Conservation (phyloP, 139 green algal species). For the Asterochloris erici region DNA sequence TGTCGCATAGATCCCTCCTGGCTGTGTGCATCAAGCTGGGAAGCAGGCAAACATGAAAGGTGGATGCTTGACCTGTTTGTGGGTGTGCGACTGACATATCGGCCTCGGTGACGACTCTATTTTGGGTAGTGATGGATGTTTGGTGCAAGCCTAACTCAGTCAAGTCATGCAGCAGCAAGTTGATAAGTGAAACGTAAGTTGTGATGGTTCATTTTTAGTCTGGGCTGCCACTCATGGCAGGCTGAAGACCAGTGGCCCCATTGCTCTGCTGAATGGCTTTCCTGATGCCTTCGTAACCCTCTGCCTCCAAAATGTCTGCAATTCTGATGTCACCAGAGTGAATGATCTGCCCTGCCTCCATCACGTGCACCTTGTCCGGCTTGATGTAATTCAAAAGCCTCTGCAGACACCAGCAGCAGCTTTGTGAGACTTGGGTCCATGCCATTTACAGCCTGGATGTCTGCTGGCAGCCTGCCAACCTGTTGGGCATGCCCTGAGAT, state of each 20-base stretch:
- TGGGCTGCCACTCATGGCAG: slow-evolving; percentile 10
- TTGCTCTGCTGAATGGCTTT: slow-evolving; percentile 14
- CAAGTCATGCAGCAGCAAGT: too few relatives aligned
- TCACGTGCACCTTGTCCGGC: slow-evolving; percentile 78
- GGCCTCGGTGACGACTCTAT: too few relatives aligned
- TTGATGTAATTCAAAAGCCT: slow-evolving; percentile 78
- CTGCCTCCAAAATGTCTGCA: slow-evolving; percentile 58
- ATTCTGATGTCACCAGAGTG: slow-evolving; percentile 57
- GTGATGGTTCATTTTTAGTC: background rate
- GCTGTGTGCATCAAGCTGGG: too few relatives aligned
- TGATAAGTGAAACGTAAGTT: too few relatives aligned
- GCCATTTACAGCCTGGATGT: background rate
- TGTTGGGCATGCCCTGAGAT: background rate
- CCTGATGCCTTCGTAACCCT: slow-evolving; percentile 52
- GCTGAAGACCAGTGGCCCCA: background rate
- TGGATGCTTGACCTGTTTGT: too few relatives aligned
- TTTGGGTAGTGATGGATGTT: too few relatives aligned
- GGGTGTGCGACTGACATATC: too few relatives aligned
- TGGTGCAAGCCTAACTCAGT: too few relatives aligned
- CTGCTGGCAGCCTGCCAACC: background rate
- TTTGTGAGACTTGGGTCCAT: background rate
- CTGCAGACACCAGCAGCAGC: slow-evolving; percentile 19
- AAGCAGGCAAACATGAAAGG: too few relatives aligned
- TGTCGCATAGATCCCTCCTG: too few relatives aligned
- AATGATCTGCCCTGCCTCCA: slow-evolving; percentile 69